phyloP scores from a whole-genome alignment of 768 basidiomycete genomes.

The Russula olivacea region DNA sequence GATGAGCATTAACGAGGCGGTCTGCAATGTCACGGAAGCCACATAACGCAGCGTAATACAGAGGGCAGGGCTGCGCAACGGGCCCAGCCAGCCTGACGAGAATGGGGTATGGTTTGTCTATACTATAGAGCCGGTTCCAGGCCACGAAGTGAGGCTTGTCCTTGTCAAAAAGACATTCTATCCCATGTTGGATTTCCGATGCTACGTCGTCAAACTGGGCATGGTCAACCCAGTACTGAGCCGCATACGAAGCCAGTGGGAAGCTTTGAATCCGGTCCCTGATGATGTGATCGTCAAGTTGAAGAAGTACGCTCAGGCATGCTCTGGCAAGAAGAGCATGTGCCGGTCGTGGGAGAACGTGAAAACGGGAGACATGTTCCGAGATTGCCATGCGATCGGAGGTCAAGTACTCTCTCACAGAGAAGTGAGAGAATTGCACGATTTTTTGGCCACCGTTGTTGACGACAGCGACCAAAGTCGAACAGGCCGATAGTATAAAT shows the following conservation, averaged over 20 bases:
- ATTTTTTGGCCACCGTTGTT: background rate
- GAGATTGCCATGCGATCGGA: background rate
- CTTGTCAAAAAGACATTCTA: too few species aligned
- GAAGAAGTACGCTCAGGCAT: background rate
- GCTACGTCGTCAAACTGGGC: too few species aligned
- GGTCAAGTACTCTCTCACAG: background rate
- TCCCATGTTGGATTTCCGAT: too few species aligned
- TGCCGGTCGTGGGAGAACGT: background rate
- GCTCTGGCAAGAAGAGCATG: background rate
- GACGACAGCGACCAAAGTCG: background rate
- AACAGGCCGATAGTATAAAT: background rate
- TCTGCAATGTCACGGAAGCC: too few species aligned
- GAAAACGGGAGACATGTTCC: background rate
- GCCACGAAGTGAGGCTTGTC: too few species aligned
- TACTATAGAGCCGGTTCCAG: too few species aligned
- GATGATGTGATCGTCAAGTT: background rate
- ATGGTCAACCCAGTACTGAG: too few species aligned
- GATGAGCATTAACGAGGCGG: too few species aligned
- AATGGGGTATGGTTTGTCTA: too few species aligned
- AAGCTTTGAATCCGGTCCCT: background rate
- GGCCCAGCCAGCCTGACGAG: too few species aligned
- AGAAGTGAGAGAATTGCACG: background rate
- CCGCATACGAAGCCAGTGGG: background rate
- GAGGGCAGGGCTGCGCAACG: too few species aligned
- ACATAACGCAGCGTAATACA: too few species aligned